phyloP scores from a whole-genome alignment of 2,329 filamentous ascomycete species.

The Hypoxylon sp. region DNA sequence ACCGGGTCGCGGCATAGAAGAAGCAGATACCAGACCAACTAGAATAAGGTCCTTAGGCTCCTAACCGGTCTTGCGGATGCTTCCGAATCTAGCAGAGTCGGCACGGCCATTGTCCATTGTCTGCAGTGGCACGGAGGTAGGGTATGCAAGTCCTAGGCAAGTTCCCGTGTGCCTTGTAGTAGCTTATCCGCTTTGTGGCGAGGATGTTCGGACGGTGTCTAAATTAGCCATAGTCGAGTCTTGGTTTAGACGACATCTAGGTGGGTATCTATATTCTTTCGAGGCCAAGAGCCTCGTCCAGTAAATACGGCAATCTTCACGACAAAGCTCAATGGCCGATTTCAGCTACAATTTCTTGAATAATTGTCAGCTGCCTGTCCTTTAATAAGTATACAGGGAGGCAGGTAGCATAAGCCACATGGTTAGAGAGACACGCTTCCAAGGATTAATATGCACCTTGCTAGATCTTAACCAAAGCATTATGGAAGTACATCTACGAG shows the following conservation, averaged over 20 bases:
- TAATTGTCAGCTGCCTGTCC: background rate
- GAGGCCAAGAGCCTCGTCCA: no score
- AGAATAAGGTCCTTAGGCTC: constrained; percentile 26
- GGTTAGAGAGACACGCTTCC: background rate
- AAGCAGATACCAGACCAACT: constrained; percentile 28
- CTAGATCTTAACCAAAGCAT: background rate
- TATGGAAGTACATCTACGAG: constrained; percentile 5
- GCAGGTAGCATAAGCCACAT: constrained; percentile 15
- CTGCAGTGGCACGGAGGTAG: background rate
- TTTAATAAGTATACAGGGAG: constrained; percentile 1
- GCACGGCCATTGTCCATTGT: constrained; percentile 13
- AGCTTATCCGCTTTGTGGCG: constrained; percentile 6
- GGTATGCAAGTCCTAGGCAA: constrained; percentile 23
- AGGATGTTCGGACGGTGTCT: background rate
- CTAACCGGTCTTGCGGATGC: constrained; percentile 18
- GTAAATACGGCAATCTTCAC: no score
- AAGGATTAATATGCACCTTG: background rate
- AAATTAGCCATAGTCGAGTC: background rate
- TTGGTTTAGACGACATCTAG: background rate
- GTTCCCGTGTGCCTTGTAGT: constrained; percentile 16
- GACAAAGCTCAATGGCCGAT: background rate
- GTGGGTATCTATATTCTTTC: background rate
- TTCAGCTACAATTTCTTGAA: background rate
- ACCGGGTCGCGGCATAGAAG: constrained; percentile 26
- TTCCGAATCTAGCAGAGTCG: constrained; percentile 39